Base-by-base conservation (phyloP, 169 alveolate genomes). In the Cryptosporidium sp. region DNA sequence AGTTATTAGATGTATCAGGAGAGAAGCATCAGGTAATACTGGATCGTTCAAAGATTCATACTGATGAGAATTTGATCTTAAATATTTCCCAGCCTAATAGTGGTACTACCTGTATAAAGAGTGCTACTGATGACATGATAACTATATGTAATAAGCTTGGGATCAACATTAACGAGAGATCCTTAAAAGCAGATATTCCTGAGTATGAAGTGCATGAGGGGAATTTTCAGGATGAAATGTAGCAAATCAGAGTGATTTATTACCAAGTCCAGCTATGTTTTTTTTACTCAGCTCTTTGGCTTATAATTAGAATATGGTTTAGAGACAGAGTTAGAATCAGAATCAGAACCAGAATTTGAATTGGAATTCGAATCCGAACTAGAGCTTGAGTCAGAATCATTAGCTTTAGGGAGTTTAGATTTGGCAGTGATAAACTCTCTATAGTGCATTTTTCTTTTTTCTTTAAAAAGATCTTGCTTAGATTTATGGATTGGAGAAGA, bases 31-130 rank as follows among this genome's bases (percentile, higher is more conserved):
- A 16, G 29, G 7, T 52, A 14, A 14, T 72, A n/a, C 53, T 56
- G 14, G 70, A 53, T 4, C 48, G 44, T n/a, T 21, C 33, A 23
- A 72, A 72, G 33, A 52, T 72, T 23, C 58, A 45, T 16, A 72
- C 85, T 26, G 85, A 72, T 31, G 85, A 72, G 52, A 53, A 53
- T 16, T 53, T 72, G 48, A 72, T 72, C 23, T 26, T 72, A 44
- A 72, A 72, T 56, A 72, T 48, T 72, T 26, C 42, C 14, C 85
- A 45, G 1, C 39, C 70, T 52, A 45, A 12, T n/a, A 53, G 85
- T 52, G 85, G 85, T 45, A 72, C 85, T 72, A 72, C 85, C 51
- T 72, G 85, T 33, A 45, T 72, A n/a, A 48, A 69, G 53, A 72
- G 35, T 52, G 85, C 85, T 21, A 53, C 35, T 31, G 62, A 72